Evolutionary conservation across 331 rosid species (phyloP), one percentile per base, ranked within the genome.

Genomic region (Erythrophleum ivorense): DNA sequence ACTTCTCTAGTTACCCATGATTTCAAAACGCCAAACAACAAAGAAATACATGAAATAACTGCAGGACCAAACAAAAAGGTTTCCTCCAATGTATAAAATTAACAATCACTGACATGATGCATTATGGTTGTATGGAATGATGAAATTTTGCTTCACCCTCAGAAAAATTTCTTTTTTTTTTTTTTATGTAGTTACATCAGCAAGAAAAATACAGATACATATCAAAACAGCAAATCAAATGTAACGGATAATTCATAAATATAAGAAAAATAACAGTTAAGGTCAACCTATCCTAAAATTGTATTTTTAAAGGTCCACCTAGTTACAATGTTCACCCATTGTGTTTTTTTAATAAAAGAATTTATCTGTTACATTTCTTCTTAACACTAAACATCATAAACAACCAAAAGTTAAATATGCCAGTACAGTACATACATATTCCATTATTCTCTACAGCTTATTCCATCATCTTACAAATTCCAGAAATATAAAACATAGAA

Each of bases 1-100:
- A 74, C 40, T 33, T 54, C 46, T 38, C 52, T 34, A 48, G 53
- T 55, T 53, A 67, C 77, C 33, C 64, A 81, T 60, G 65, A 41
- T 72, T 72, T 49, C 8, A 72, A 36, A 71, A 50, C 3, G 54
- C 33, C 33, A 34, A 43, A 57, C 40, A 33, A 31, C 45, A 75
- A 75, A 55, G 62, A 19, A 57, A 45, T 49, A 67, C 2, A 31
- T 41, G 54, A 66, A 81, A 57, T 75, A 81, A 21, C 36, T 2
- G 15, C 52, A 75, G 55, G 70, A 40, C 14, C 84, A 81, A 45
- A 75, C 48, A 33, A 66, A 29, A 74, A 24, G 58, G 21, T 81
- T 68, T 81, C 54, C 38, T 9, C 33, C 73, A n/a, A 15, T 55
- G 59, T n/a, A 79, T 18, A 60, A 70, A 29, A 46, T 12, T 33